phyloP scores from a whole-genome alignment of 352 stramenopile genomes.

The Globisporangium spiculum region DNA sequence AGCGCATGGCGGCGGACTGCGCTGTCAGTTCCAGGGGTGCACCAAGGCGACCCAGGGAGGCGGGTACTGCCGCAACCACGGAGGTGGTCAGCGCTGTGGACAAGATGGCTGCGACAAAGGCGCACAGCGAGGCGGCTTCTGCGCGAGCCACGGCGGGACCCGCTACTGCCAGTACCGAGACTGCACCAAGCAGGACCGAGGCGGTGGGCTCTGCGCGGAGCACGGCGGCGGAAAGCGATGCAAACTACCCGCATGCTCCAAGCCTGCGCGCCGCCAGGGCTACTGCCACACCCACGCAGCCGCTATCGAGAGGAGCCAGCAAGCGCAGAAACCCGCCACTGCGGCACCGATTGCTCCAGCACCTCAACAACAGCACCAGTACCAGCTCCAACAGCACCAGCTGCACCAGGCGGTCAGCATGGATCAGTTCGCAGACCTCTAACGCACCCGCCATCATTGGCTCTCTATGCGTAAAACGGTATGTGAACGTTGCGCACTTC shows the following conservation, averaged over 20 bases:
- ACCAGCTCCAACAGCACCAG: conserved; percentile 4
- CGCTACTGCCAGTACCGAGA: conserved; percentile 25
- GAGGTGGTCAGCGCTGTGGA: conserved; percentile 13
- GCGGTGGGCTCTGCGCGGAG: conserved; percentile 84
- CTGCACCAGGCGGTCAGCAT: neutral
- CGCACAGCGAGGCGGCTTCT: conserved; percentile 17
- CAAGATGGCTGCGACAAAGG: conserved; percentile 15
- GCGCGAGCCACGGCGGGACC: conserved; percentile 15
- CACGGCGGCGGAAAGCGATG: conserved; percentile 84
- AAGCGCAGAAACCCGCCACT: neutral
- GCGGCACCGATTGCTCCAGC: neutral
- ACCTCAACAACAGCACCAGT: neutral
- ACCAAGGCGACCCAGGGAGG: conserved; percentile 16
- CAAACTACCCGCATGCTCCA: conserved; percentile 21
- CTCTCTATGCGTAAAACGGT: neutral
- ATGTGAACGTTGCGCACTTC: neutral
- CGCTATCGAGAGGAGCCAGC: neutral
- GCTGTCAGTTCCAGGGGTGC: conserved; percentile 13
- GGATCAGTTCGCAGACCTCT: conserved; percentile 10
- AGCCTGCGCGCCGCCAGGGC: conserved; percentile 13
- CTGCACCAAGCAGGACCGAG: conserved; percentile 86
- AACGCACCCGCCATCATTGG: neutral
- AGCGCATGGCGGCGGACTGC: conserved; percentile 17
- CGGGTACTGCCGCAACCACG: conserved; percentile 16
- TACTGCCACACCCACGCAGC: conserved; percentile 12